Evolutionary conservation across 768 basidiomycete species (phyloP).

Genomic region (Termitomyces eurrhizus): DNA sequence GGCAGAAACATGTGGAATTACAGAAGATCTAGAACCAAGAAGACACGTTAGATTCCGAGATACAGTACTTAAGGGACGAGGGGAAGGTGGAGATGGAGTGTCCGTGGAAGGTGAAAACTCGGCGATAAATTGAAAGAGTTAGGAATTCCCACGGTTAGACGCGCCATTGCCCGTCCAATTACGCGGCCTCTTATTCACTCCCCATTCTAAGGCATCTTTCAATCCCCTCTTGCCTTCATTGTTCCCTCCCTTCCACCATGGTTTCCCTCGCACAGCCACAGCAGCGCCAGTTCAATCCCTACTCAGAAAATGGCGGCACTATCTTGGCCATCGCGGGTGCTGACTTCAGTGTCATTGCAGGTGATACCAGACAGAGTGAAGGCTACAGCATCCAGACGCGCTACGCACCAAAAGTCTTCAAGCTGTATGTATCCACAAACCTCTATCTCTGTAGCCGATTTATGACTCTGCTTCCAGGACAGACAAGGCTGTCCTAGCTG

Average conservation of each 20-base stretch:
- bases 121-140: conserved; percentile 25
- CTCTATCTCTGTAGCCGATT: background rate
- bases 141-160: conserved; percentile 36
- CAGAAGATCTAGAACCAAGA: conserved; percentile 13
- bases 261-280: conserved; percentile 36
- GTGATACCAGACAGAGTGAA: conserved; percentile 94
- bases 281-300: conserved; percentile 77
- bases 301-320: conserved; percentile 92
- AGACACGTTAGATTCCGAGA: conserved; percentile 5
- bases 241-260: conserved; percentile 27
- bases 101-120: conserved; percentile 29
- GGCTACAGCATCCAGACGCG: conserved; percentile 98
- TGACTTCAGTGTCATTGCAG: conserved; percentile 92
- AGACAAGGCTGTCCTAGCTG: conserved; percentile 88
- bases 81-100: conserved; percentile 3
- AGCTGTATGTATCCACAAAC: conserved; percentile 57
- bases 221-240: conserved; percentile 16
- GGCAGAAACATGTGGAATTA: conserved; percentile 7
- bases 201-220: conserved; percentile 23
- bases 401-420: conserved; percentile 94
- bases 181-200: conserved; percentile 38
- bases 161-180: conserved; percentile 35
- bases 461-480: conserved; percentile 49
- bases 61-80: conserved; percentile 8
- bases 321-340: conserved; percentile 94